Conservation (phyloP, 148 eudicot species). For the Amaranthus palmeri region DNA sequence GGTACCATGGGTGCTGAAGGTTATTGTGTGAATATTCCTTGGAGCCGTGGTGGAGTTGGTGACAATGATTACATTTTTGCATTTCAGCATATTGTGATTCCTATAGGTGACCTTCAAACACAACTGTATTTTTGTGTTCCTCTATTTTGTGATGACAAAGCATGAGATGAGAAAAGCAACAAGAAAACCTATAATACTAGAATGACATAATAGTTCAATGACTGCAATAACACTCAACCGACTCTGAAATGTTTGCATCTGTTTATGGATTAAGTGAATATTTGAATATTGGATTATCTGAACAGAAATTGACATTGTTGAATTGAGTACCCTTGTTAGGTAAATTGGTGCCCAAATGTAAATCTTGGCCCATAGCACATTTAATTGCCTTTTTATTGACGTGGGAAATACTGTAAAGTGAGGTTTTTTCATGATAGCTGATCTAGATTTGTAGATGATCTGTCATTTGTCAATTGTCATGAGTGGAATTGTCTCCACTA, state of each 20-base stretch:
- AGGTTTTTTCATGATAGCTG: background rate
- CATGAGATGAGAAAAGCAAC: background rate
- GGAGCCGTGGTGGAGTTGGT: conserved; percentile 90
- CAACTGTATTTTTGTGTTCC: background rate
- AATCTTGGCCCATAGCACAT: background rate
- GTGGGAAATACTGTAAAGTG: background rate
- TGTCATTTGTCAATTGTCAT: background rate
- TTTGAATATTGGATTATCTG: background rate
- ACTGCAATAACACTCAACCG: background rate
- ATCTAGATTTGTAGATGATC: background rate
- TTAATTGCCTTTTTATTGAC: background rate
- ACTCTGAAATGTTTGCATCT: background rate
- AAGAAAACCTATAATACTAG: background rate
- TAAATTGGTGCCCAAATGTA: background rate
- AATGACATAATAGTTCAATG: background rate
- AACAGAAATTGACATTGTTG: background rate
- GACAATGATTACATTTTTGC: conserved; percentile 91
- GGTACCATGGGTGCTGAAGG: conserved; percentile 93
- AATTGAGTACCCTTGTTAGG: background rate
- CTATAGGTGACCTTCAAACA: conserved; percentile 58
- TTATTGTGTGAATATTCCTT: conserved; percentile 89
- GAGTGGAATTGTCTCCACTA: too few relatives aligned
- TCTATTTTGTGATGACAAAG: background rate
- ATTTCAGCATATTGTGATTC: conserved; percentile 75
- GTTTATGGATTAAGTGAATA: background rate